phyloP scores from a whole-genome alignment of 106 monocot genomes.

The Ottelia alismoides region DNA sequence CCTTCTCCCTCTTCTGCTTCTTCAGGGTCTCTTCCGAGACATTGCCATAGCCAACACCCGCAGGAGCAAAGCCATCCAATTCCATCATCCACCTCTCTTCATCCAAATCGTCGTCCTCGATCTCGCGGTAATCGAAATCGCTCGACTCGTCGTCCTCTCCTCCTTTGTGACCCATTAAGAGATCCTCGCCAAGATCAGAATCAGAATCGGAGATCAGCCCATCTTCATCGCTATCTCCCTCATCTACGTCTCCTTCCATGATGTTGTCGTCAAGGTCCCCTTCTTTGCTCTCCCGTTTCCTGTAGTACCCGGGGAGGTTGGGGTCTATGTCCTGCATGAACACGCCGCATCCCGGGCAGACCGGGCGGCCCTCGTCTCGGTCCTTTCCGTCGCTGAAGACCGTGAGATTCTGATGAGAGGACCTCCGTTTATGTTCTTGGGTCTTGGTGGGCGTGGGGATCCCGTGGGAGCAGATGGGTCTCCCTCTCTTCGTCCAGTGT shows the following conservation, averaged over 20 bases:
- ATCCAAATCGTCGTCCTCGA: constrained; percentile 38
- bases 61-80: constrained; percentile 61
- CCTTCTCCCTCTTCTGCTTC: constrained; percentile 48
- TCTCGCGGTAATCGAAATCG: constrained; percentile 31
- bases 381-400: constrained; percentile 67
- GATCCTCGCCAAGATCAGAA: constrained; percentile 7
- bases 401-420: background rate
- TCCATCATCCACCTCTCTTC: constrained; percentile 38
- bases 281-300: constrained; percentile 10
- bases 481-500: background rate
- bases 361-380: constrained; percentile 32
- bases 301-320: constrained; percentile 74
- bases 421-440: background rate
- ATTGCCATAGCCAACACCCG: constrained; percentile 86
- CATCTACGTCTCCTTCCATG: constrained; percentile 23
- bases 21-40: constrained; percentile 49
- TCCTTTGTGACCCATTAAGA: constrained; percentile 8
- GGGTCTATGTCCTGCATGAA: constrained; percentile 83
- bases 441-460: background rate
- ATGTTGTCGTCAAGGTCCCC: constrained; percentile 12
- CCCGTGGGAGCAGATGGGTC: background rate
- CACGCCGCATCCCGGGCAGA: constrained; percentile 91
- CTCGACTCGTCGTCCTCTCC: constrained; percentile 10
- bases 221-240: constrained; percentile 3
- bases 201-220: constrained; percentile 10